Conservation (phyloP, 2,329 filamentous ascomycete species). For the Epichloe sp. region DNA sequence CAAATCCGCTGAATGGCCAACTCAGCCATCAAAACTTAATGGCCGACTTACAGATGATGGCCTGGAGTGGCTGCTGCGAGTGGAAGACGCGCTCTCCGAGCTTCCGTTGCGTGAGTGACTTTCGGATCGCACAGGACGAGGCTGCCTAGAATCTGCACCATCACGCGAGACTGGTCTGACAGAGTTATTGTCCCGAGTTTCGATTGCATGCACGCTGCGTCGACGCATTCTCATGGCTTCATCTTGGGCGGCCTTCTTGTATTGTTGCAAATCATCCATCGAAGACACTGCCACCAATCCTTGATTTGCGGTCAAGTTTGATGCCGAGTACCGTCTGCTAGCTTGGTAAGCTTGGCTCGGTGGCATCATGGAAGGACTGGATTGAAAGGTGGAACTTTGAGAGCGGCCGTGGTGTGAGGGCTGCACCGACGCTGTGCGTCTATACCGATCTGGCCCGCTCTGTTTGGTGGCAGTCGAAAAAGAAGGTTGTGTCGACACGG, state of each 20-base stretch:
- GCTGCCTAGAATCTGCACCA: conserved; percentile 19
- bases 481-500: conserved; percentile 32
- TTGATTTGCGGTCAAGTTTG: conserved; percentile 36
- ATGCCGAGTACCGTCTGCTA: conserved; percentile 20
- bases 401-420: conserved; percentile 22
- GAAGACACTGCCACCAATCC: conserved; percentile 28
- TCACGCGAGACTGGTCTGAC: conserved; percentile 11
- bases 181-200: conserved; percentile 17
- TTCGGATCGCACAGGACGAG: conserved; percentile 21
- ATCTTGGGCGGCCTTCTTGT: conserved; percentile 44
- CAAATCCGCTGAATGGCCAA: conserved; percentile 28
- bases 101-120: conserved; percentile 38
- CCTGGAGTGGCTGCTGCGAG: conserved; percentile 44
- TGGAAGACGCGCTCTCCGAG: conserved; percentile 50
- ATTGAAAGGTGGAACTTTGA: conserved; percentile 21
- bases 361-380: conserved; percentile 17
- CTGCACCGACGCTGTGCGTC: conserved; percentile 43
- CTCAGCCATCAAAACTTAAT: neutral
- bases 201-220: conserved; percentile 63
- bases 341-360: conserved; percentile 9
- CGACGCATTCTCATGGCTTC: conserved; percentile 65
- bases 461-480: conserved; percentile 28
- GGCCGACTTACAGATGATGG: conserved; percentile 50
- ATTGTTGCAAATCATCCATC: conserved; percentile 57
- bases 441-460: conserved; percentile 63